phyloP scores from a whole-genome alignment of 2,329 filamentous ascomycete species.

The Neobulgaria alba region DNA sequence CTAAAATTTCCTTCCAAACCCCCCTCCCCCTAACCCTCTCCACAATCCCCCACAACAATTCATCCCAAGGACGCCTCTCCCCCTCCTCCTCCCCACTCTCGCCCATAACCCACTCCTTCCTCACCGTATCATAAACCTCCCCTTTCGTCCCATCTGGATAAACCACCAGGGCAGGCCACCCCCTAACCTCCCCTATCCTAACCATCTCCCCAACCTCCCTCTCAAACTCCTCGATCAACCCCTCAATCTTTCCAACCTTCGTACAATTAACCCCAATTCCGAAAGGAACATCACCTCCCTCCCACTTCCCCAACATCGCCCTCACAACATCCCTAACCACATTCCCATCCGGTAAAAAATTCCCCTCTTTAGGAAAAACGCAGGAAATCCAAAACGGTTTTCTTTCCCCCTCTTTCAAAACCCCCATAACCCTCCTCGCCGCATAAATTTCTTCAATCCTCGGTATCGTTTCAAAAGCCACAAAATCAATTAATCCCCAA shows the following conservation, averaged over 20 bases:
- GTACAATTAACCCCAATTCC: slow-evolving; percentile 63
- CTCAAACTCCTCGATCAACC: slow-evolving; percentile 47
- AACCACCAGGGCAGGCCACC: slow-evolving; percentile 48
- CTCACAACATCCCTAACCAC: slow-evolving; percentile 35
- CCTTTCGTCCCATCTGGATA: slow-evolving; percentile 64
- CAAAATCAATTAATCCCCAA: slow-evolving; percentile 36
- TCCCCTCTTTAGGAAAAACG: slow-evolving; percentile 48
- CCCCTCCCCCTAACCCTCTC: slow-evolving; percentile 19
- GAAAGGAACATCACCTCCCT: slow-evolving; percentile 37
- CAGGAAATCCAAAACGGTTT: slow-evolving; percentile 48
- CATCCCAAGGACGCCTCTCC: slow-evolving; percentile 28
- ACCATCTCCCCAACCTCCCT: slow-evolving; percentile 35
- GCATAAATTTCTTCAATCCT: slow-evolving; percentile 53
- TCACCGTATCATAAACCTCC: slow-evolving; percentile 56
- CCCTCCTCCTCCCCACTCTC: slow-evolving; percentile 31
- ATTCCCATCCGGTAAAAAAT: slow-evolving; percentile 49
- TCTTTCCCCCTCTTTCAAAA: not conserved
- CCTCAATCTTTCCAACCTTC: slow-evolving; percentile 53
- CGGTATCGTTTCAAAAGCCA: slow-evolving; percentile 60
- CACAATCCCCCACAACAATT: slow-evolving; percentile 30
- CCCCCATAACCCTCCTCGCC: slow-evolving; percentile 37
- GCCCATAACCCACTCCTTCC: slow-evolving; percentile 57
- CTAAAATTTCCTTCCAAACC: slow-evolving; percentile 30
- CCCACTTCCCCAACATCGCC: slow-evolving; percentile 28
- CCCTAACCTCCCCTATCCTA: slow-evolving; percentile 26